Conservation (phyloP, 495 filamentous ascomycete species). For the Chaetomium tenue region DNA sequence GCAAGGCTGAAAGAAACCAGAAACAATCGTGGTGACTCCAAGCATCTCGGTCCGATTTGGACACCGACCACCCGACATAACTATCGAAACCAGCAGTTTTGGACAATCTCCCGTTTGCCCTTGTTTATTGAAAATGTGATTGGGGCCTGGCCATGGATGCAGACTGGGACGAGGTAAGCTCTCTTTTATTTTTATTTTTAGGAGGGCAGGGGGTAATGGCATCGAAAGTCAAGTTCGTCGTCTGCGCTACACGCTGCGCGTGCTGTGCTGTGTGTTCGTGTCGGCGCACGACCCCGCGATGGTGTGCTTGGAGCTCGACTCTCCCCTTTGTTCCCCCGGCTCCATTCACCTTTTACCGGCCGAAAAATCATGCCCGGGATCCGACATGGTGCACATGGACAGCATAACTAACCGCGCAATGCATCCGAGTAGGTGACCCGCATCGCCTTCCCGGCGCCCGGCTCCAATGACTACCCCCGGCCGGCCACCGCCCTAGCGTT, state of each 20-base stretch:
- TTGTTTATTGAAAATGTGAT: slow-evolving; percentile 28
- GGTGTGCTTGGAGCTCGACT: background rate
- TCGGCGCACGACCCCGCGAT: slow-evolving; percentile 7
- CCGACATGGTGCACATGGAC: background rate
- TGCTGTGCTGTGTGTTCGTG: background rate
- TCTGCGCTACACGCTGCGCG: background rate
- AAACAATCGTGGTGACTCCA: slow-evolving; percentile 2
- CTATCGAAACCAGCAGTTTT: slow-evolving; percentile 15
- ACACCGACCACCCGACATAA: slow-evolving; percentile 4
- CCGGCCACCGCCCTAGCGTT: slow-evolving; percentile 74
- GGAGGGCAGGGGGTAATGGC: background rate
- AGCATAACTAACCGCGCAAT: slow-evolving; percentile 10
- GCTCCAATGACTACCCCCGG: slow-evolving; percentile 59
- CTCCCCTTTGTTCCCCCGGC: too few relatives aligned
- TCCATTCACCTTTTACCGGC: background rate
- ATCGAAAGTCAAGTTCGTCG: background rate
- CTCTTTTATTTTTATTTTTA: background rate
- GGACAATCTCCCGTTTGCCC: slow-evolving; percentile 10
- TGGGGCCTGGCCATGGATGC: slow-evolving; percentile 46
- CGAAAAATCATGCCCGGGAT: background rate
- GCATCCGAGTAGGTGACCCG: slow-evolving; percentile 59
- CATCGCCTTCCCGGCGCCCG: slow-evolving; percentile 66
- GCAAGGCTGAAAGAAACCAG: slow-evolving; percentile 13
- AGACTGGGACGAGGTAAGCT: slow-evolving; percentile 64
- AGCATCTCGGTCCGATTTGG: slow-evolving; percentile 8